These are phyloP conservation scores for Claviceps pusilla DNA, from an alignment of 2,329 filamentous ascomycete species.

Conservation along the genomic window DNA sequence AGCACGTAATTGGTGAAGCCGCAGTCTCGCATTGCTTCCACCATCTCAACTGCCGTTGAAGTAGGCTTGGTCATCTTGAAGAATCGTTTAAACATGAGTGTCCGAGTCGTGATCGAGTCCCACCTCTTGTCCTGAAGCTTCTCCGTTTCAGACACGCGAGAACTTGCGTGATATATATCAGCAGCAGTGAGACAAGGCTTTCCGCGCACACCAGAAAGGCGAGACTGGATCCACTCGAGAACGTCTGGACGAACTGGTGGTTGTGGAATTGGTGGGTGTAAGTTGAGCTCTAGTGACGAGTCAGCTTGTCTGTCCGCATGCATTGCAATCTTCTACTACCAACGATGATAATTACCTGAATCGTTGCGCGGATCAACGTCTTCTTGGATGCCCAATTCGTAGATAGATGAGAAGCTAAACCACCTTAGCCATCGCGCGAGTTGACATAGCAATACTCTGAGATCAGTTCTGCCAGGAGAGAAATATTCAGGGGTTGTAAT, in stretches of 20 bases:
- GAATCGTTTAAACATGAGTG: slow-evolving; percentile 53
- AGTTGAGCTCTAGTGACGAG: slow-evolving; percentile 14
- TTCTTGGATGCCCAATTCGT: slow-evolving; percentile 39
- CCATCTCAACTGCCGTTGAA: slow-evolving; percentile 43
- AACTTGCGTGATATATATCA: slow-evolving; percentile 29
- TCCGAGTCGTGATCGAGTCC: slow-evolving; percentile 45
- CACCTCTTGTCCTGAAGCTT: slow-evolving; percentile 25
- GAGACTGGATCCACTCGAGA: slow-evolving; percentile 38
- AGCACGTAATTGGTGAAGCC: slow-evolving; percentile 53
- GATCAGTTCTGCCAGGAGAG: slow-evolving; percentile 29
- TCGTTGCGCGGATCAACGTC: slow-evolving; percentile 26
- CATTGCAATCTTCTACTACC: background rate
- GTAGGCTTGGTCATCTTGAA: slow-evolving; percentile 41
- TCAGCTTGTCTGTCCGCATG: slow-evolving; percentile 4
- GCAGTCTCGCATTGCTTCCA: slow-evolving; percentile 58
- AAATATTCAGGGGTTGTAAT: slow-evolving; percentile 33
- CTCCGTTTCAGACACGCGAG: slow-evolving; percentile 21
- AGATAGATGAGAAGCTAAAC: slow-evolving; percentile 31
- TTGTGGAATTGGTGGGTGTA: slow-evolving; percentile 19
- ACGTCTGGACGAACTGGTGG: slow-evolving; percentile 25
- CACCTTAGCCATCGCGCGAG: slow-evolving; percentile 72
- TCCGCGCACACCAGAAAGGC: slow-evolving; percentile 24
- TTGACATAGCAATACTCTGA: slow-evolving; percentile 67
- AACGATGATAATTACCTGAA: slow-evolving; percentile 18
- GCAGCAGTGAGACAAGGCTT: slow-evolving; percentile 27